Base-by-base conservation (phyloP, 2,329 filamentous ascomycete genomes). In the Apiospora sp. region DNA sequence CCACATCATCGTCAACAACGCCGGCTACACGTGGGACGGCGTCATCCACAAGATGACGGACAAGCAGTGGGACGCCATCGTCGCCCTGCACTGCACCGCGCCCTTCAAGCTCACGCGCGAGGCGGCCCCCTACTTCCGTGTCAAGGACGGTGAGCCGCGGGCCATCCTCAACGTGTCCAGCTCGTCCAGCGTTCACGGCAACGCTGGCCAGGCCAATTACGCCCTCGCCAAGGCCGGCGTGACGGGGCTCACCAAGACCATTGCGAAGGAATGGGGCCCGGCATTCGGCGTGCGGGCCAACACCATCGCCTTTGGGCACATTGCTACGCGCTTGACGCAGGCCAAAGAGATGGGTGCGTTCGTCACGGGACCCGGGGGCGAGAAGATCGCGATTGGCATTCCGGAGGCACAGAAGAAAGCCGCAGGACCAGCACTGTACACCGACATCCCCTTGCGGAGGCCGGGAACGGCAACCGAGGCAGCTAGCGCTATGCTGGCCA, bases 21-120 rank as follows among this genome's bases (percentile, higher is more conserved):
- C 94, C 0, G 94, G 94, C 58, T 97, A 94, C 84, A 97, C 95
- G 0, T 97, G 94, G 94, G 95, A 98, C 82, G 95, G 92, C 8
- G 94, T 97, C 51, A 94, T 97, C 76, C 94, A 97, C 87, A 97
- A 96, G 87, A 96, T 94, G 87, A 93, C 92, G 22, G 94, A 97
- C 86, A 94, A 94, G 85, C 94, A 97, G 87, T 97, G 94, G 94
- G 92, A 96, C 75, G 95, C 92, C 69, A 97, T 98, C 81, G 85
- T 97, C 43, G 90, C 92, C 30, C 87, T 97, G 68, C 95, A 97
- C 87, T 92, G 89, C 80, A 96, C 94, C 16, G 94, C 93, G 2
- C 95, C 95, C 14, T 97, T 98, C 87, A 92, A 92, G 81, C 91
- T 97, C 71, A 86, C 96, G 74, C 90, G 94, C 71, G 92, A 91